Evolutionary conservation across 2,329 filamentous ascomycete species (phyloP).

Genomic region (Ophiostoma sp.): DNA sequence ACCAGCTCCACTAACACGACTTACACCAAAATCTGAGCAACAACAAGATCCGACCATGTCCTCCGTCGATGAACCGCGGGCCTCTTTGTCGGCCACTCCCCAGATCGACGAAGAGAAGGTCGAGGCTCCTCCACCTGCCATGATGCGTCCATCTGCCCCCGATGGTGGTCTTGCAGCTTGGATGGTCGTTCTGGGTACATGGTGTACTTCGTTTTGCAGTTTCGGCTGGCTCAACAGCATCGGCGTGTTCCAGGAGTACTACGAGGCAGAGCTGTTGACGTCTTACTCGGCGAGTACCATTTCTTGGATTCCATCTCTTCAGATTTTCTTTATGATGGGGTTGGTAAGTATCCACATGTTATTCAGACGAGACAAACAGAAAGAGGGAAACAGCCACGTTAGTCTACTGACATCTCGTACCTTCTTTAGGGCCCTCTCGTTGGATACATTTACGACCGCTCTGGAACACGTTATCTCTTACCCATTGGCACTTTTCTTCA

Average conservation of each 20-base stretch:
- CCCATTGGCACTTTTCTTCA: constrained; percentile 55
- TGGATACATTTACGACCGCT: constrained; percentile 57
- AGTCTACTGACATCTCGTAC: too few species aligned
- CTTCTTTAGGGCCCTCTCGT: constrained; percentile 32
- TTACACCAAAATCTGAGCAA: background rate
- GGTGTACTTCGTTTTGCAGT: constrained; percentile 31
- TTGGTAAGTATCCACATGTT: background rate
- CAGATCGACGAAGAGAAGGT: background rate
- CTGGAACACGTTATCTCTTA: constrained; percentile 59
- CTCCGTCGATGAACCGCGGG: background rate
- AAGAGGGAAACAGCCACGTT: too few species aligned
- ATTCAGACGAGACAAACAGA: too few species aligned
- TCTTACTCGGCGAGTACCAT: constrained; percentile 47
- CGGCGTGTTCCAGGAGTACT: constrained; percentile 54
- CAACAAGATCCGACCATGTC: background rate
- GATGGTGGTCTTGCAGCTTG: constrained; percentile 34
- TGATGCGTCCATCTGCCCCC: background rate
- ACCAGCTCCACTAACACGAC: background rate
- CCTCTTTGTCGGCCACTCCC: background rate
- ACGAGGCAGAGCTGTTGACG: constrained; percentile 44
- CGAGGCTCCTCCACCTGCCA: background rate
- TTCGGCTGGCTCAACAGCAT: constrained; percentile 32
- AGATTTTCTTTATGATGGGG: constrained; percentile 44
- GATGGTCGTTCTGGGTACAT: constrained; percentile 33
- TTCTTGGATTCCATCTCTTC: constrained; percentile 53